Base-by-base conservation (phyloP, 2,329 filamentous ascomycete genomes). In the Thelonectria discophora region DNA sequence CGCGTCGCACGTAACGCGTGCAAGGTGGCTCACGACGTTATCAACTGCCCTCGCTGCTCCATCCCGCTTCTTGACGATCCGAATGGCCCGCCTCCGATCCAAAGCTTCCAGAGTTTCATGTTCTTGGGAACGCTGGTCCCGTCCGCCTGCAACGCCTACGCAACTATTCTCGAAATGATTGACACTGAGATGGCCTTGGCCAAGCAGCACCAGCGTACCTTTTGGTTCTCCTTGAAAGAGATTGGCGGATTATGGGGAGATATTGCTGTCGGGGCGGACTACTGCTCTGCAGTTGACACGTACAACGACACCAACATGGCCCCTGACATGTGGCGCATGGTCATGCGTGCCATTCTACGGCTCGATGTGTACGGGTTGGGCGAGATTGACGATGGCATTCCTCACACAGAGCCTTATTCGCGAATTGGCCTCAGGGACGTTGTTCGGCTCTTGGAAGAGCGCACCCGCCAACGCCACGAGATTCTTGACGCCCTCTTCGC, bases 31-130 rank as follows among this genome's bases (percentile, higher is more conserved):
- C 81, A 87, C 70, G 75, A 83, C 39, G 79, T 82, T 17, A 79
- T 87, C 51, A 77, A 79, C 64, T 89, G 86, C 69, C 70, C 76
- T 1, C 65, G 73, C 15, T 89, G 86, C 74, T 81, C 80, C 52
- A 74, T 77, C 21, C 73, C 76, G 34, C 57, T 77, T 32, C 47
- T 78, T 15, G 69, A 76, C 8, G 76, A 81, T 6, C 66, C 74
- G 1, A 65, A 66, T 24, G 65, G 73, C 30, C 72, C 75, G 1
- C 76, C 78, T 1, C 77, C 80, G 20, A 79, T 87, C 52, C 81
- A 84, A 53, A 67, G 78, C 30, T 84, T 86, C 63, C 86, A 88
- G 70, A 87, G 81, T 69, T 78, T 83, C 51, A 88, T 88, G 85
- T 78, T 86, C 54, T 76, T 89, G 4, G 84, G 81, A 7, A 82